Base-by-base conservation (phyloP, 495 filamentous ascomycete genomes). In the Melanomma pulvis-pyrius region DNA sequence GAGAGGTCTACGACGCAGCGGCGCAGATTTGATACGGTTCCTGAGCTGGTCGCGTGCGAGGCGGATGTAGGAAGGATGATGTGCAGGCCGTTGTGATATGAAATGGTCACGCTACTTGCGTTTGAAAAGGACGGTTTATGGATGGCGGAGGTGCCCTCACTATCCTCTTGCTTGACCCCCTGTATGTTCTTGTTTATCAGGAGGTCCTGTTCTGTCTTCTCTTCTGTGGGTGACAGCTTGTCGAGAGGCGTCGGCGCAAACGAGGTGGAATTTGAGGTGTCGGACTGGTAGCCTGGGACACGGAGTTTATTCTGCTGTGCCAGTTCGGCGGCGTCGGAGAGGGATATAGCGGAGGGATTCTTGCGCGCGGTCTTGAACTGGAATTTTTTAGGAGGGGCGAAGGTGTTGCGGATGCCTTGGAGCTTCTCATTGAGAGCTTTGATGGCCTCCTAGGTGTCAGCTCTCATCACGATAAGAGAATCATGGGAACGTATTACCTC, bases 1-100 rank as follows among this genome's bases (percentile, higher is more conserved):
- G 87, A 87, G 80, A 96, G 87, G 75, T 96, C 89, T 30, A 96
- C 84, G 2, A 97, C 80, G 74, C 92, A 93, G 57, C 82, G 82
- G 1, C 81, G 75, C 17, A 97, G 76, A n/a, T 87, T 82, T 0
- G 86, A 90, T 22, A 97, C 78, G 1, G 88, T 88, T 1, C 89
- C 89, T 0, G 90, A 88, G 2, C 88, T 86, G 0, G 87, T 86
- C 0, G 89, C 81, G 26, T 81, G 80, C 3, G 87, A 83, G 1
- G 89, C 84, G 1, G 88, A 87, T 1, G 86, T 76, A 0, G 90
- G 89, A 0, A 93, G 84, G 72, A 89, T 87, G 69, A 91, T 88
- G 72, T 93, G 88, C n/a, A 86, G 71, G 4, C 80, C 79, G 9
- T 69, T 73, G 59, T 92, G 87, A 57, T 85, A 80, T 19, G 86